Evolutionary conservation across 73 alveolate species (phyloP), one percentile per base, ranked within the genome.

Genomic region (Paramecium octaurelia): DNA sequence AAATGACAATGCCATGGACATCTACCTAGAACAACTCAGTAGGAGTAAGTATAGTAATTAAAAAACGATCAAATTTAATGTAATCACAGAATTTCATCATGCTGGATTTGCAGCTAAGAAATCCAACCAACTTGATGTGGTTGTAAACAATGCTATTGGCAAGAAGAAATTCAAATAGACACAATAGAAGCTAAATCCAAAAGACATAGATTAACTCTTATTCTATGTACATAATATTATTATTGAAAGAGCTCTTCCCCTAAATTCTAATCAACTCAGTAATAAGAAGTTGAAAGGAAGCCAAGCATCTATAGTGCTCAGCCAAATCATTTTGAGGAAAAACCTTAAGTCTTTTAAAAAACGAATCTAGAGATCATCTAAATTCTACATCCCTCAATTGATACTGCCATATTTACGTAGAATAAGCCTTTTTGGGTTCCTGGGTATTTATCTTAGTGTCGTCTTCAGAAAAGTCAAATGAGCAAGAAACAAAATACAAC

Each of bases 41-140:
- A 14, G 60, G n/a, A 84, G 60, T 27, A 48, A 84, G 23, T 84
- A 84, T 58, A 12, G 38, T 23, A 58, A 87, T 20, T 64, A 87
- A 16, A 60, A 87, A 43, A 87, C 88, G 10, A 64, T 64, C 29
- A 87, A 73, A 68, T 64, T 64, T 24, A 87, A 77, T 68, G 93
- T 64, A 16, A 75, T 75, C 4, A 75, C 88, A 38, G 93, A 64
- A 60, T 87, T 87, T 87, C 86, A 64, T 20, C 93, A 87, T 87
- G 93, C 86, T 18, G 93, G 93, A 38, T 87, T n/a, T 87, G 85
- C 93, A 20, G 93, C 93, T 23, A 87, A 87, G 31, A 87, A 64
- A 16, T 87, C 93, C 24, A 50, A 68, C 20, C 38, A 36, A 40
- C 93, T 77, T n/a, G 77, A 87, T 21, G 85, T 87, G 2, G 93